A percentile compares a stretch with the other conserved stretches of the same genome.
phyloP scores from a whole-genome alignment of 2,329 filamentous ascomycete genomes.

The Colletotrichum lindemuthianum region DNA sequence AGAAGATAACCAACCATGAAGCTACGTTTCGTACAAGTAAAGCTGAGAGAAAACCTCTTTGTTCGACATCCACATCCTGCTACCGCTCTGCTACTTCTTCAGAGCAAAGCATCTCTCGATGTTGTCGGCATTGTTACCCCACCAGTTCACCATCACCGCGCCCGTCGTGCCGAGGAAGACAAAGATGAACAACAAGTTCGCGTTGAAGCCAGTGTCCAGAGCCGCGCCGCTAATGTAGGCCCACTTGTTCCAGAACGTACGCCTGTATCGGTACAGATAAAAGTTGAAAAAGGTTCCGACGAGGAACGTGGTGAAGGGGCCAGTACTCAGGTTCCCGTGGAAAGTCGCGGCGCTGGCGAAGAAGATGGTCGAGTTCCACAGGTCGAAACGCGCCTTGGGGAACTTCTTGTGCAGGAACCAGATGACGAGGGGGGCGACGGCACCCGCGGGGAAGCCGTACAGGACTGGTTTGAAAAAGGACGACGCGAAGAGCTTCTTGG shows the following conservation, averaged over 20 bases:
- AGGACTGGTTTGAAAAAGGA: conserved; percentile 59
- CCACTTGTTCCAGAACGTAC: conserved; percentile 67
- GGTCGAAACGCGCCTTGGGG: conserved; percentile 61
- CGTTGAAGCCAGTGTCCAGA: conserved; percentile 70
- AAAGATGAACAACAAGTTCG: conserved; percentile 69
- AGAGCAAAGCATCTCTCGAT: conserved; percentile 69
- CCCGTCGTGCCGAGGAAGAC: conserved; percentile 67
- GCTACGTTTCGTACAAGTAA: too few relatives aligned
- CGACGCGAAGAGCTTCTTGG: conserved; percentile 54
- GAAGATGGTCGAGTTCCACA: conserved; percentile 72
- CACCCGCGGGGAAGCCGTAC: conserved; percentile 64
- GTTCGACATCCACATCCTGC: too few relatives aligned
- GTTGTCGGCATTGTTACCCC: conserved; percentile 66
- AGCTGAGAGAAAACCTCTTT: too few relatives aligned
- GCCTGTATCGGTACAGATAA: conserved; percentile 64
- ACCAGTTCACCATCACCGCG: conserved; percentile 69
- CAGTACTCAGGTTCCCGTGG: conserved; percentile 70
- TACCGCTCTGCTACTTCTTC: conserved; percentile 9
- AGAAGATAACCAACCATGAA: too few relatives aligned
- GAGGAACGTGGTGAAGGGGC: conserved; percentile 66
- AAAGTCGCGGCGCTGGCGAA: conserved; percentile 64
- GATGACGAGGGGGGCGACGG: conserved; percentile 55
- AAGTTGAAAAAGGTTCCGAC: conserved; percentile 70
- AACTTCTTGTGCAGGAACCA: conserved; percentile 63
- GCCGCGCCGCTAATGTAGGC: conserved; percentile 71